Percentiles rank a stretch among this genome's conserved stretches.
Conservation (phyloP, 1,284 basidiomycete genomes). For the Anthracocystis setariae region DNA sequence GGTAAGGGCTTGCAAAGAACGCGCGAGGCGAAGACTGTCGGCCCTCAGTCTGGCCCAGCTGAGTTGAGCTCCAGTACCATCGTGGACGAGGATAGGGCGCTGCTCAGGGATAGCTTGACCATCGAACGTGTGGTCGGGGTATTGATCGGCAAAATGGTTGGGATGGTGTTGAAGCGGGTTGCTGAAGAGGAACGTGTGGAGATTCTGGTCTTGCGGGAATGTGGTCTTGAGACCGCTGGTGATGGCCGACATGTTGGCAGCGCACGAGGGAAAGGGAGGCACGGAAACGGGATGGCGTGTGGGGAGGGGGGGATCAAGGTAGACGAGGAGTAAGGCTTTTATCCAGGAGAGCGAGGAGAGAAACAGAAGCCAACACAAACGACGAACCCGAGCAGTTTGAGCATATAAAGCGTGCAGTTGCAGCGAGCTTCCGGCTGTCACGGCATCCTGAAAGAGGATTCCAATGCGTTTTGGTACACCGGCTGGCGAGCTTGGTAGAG, state of each 20-base stretch:
- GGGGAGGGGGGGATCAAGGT: not conserved
- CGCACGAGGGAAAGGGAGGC: not conserved
- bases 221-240: constrained; percentile 28
- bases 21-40: constrained; percentile 52
- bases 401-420: too few relatives aligned
- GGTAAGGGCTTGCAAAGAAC: constrained; percentile 36
- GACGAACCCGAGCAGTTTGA: not conserved
- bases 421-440: constrained; percentile 3
- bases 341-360: not conserved
- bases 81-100: constrained; percentile 43
- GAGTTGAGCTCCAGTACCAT: constrained; percentile 45
- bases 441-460: not conserved
- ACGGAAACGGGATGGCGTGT: too few relatives aligned
- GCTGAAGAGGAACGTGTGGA: constrained; percentile 49
- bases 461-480: not conserved
- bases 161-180: constrained; percentile 51
- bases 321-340: not conserved
- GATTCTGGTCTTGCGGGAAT: constrained; percentile 38
- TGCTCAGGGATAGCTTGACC: constrained; percentile 42
- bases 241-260: constrained; percentile 14
- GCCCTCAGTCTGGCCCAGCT: constrained; percentile 41
- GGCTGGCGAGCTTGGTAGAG: not conserved
- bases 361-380: not conserved
- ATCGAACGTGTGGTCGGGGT: constrained; percentile 46
- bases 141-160: constrained; percentile 26